phyloP scores from a whole-genome alignment of 371 early-diverging fungal species.

The Mortierella sp. region DNA sequence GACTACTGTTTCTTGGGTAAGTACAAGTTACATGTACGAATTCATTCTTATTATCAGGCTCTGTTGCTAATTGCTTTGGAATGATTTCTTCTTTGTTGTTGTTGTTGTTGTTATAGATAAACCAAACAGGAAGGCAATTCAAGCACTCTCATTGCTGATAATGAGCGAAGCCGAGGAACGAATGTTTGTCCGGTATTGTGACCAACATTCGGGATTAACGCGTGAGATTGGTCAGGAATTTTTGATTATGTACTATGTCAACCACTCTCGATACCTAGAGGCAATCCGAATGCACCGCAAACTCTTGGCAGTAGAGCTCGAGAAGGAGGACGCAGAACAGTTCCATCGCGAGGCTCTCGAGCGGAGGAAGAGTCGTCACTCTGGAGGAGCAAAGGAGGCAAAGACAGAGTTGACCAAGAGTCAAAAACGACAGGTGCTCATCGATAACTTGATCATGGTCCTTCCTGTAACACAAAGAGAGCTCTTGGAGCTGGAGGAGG shows the following conservation, averaged over 20 bases:
- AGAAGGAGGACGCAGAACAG: slow-evolving; percentile 27
- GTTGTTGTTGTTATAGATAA: slow-evolving; percentile 18
- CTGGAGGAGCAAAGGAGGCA: background rate
- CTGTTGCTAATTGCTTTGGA: background rate
- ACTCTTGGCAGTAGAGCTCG: slow-evolving; percentile 25
- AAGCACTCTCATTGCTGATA: slow-evolving; percentile 24
- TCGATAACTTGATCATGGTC: slow-evolving; percentile 33
- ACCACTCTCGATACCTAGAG: slow-evolving; percentile 45
- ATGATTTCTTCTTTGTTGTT: background rate
- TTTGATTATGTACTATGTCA: slow-evolving; percentile 51
- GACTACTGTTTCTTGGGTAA: slow-evolving; percentile 47
- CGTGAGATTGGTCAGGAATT: slow-evolving; percentile 44
- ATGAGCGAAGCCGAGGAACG: slow-evolving; percentile 39
- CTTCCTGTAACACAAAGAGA: slow-evolving; percentile 33
- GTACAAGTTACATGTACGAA: background rate
- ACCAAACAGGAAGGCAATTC: slow-evolving; percentile 46
- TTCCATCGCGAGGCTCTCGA: slow-evolving; percentile 42
- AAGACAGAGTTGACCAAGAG: slow-evolving; percentile 30
- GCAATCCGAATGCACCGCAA: slow-evolving; percentile 54
- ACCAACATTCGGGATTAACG: slow-evolving; percentile 29
- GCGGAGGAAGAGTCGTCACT: slow-evolving; percentile 27
- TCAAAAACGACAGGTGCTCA: slow-evolving; percentile 45
- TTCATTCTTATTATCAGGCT: background rate
- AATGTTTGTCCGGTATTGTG: slow-evolving; percentile 32
- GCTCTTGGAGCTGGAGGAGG: slow-evolving; percentile 30